Base-by-base conservation (phyloP, 2,329 filamentous ascomycete genomes). In the Alternaria conjuncta region DNA sequence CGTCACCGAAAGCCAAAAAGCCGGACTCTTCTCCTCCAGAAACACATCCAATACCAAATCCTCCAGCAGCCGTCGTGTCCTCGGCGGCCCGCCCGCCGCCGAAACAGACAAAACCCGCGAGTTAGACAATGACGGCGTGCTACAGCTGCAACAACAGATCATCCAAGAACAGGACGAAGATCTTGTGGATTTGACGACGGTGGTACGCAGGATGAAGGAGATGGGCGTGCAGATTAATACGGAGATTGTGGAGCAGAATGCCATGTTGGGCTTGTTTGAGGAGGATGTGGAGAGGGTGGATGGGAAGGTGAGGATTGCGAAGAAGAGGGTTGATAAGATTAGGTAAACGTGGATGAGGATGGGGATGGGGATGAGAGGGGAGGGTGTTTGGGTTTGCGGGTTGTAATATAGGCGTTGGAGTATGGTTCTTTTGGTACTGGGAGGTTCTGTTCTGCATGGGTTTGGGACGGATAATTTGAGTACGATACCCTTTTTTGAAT, bases 21-120 rank as follows among this genome's bases (percentile, higher is more conserved):
- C 73, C 0, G 75, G 70, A 2, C 68, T 81, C 10, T 81, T 82
- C 67, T 57, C 50, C 3, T 44, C 43, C 54, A 25, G 73, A 62
- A 43, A 63, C 71, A 3, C 77, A 78, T 1, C 32, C 7, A 5
- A 5, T 5, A 15, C 30, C 12, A 51, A 51, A 1, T 21, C 47
- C 2, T 50, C 47, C 3, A 4, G 8, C n/a, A 82, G 86, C 2
- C 88, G 92, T 1, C 84, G 92, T 45, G 90, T 94, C 4, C 83
- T 95, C 0, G 92, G 92, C 0, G 92, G 92, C 1, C 90, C 86
- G 1, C 91, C 91, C 2, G 81, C 90, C 3, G 86, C 89, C 1
- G 92, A 96, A 80, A 94, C 91, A 15, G 89, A 92, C 61, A 87
- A 88, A 65, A 95, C 92, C 46, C 82, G 92, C 12, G 92, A 95